Evolutionary conservation across 495 filamentous ascomycete genomes (phyloP).

Genomic region (Barbatosphaeria neglecta): DNA sequence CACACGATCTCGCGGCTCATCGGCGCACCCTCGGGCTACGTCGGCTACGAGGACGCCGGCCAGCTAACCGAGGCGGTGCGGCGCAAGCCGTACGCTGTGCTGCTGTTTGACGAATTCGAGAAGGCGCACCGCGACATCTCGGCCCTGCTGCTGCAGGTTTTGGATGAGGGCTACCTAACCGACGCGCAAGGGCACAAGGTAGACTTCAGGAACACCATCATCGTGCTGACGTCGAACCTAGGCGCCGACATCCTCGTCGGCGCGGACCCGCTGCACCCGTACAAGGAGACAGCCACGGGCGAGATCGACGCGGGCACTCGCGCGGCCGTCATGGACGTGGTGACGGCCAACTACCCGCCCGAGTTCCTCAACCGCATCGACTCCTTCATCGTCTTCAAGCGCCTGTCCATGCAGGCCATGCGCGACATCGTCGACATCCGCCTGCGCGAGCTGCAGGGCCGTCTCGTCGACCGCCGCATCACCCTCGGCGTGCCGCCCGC

Average conservation of each 20-base stretch:
- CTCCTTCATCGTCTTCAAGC: slow-evolving; percentile 91
- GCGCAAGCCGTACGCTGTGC: slow-evolving; percentile 87
- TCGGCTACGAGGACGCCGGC: slow-evolving; percentile 94
- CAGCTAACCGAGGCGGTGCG: slow-evolving; percentile 93
- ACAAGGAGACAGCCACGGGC: slow-evolving; percentile 46
- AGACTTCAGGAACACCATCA: slow-evolving; percentile 91
- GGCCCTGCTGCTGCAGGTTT: slow-evolving; percentile 82
- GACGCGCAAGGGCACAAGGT: slow-evolving; percentile 93
- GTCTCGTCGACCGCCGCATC: slow-evolving; percentile 82
- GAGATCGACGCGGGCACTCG: slow-evolving; percentile 61
- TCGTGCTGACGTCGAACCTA: slow-evolving; percentile 91
- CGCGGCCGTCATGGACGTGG: slow-evolving; percentile 79
- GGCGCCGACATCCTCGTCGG: slow-evolving; percentile 64
- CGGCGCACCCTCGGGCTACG: slow-evolving; percentile 83
- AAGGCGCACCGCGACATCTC: slow-evolving; percentile 95
- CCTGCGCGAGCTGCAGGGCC: slow-evolving; percentile 66
- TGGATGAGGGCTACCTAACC: slow-evolving; percentile 93
- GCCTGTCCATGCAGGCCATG: slow-evolving; percentile 65
- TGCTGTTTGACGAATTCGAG: slow-evolving; percentile 95
- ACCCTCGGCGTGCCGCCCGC: slow-evolving; percentile 55
- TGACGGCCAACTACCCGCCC: slow-evolving; percentile 64
- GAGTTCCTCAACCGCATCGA: slow-evolving; percentile 96
- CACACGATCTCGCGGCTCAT: slow-evolving; percentile 91
- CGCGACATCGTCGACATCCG: slow-evolving; percentile 91
- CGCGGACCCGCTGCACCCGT: slow-evolving; percentile 40